Evolutionary conservation across 2,329 filamentous ascomycete genomes (phyloP), one percentile per base, ranked within the genome.

Genomic region (Colletotrichum euphorbiae): DNA sequence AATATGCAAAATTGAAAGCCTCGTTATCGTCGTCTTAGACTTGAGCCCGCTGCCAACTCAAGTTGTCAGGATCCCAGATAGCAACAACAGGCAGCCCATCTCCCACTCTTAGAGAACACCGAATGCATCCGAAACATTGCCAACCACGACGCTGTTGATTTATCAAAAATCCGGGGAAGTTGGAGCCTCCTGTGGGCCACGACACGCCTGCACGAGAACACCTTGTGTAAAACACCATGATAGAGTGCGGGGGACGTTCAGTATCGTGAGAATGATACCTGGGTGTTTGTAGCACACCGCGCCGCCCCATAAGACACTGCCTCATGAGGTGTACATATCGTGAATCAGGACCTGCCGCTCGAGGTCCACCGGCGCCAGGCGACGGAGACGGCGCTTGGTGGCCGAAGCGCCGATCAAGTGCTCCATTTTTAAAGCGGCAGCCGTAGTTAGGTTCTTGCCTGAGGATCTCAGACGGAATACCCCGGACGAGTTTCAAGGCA

Each of bases 401-500:
- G n/a, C n/a, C 59, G 43, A 43, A 19, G 45, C 45, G 19, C 45
- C 45, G 43, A 42, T 17, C 42, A 15, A 45, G 42, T 13, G 38
- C 42, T 19, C 42, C 42, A 45, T 2, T 45, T 19, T 45, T 8
- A 6, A 28, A 28, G 15, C 17, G 17, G 42, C 15, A n/a, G 42
- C 4, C n/a, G 6, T 42, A 42, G n/a, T 52, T 4, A 42, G n/a
- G 36, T 4, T 21, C 7, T 13, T 54, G 24, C 21, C 15, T 48
- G 45, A 48, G 45, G 45, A 48, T 21, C 8, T 5, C 19, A 31
- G 21, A 17, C 55, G 12, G 40, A 24, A 12, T 12, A 17, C 19
- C 48, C 33, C 21, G 5, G 40, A 24, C 52, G 9, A 40, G 51
- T 24, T 36, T 19, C 63, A 57, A 57, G 31, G 8, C 50, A 55